Percentiles rank a stretch among this genome's conserved stretches.
Conservation (phyloP, 169 alveolate genomes). For the Plasmodium reichenowi region DNA sequence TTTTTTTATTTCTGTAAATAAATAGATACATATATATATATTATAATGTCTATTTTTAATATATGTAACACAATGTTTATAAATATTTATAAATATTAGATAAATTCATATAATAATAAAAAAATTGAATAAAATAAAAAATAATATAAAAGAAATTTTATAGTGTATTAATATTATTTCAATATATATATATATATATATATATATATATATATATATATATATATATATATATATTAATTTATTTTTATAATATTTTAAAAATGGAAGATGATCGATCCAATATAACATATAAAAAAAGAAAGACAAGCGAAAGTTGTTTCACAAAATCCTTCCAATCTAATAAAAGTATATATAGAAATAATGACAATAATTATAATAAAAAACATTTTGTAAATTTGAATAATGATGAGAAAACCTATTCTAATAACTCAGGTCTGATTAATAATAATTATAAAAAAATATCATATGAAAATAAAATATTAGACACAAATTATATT, state of each 20-base stretch:
- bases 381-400: slow-evolving; percentile 2
- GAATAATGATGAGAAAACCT: background rate
- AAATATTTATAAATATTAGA: too few species aligned
- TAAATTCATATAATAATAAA: too few species aligned
- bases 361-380: background rate
- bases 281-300: slow-evolving; percentile 22
- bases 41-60: too few species aligned
- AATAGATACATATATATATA: too few species aligned
- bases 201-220: too few species aligned
- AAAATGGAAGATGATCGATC: slow-evolving; percentile 36
- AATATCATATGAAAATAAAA: background rate
- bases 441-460: background rate
- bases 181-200: too few species aligned
- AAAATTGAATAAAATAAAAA: too few species aligned
- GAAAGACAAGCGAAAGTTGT: slow-evolving; percentile 17
- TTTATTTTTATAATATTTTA: background rate
- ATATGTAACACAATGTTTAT: too few species aligned
- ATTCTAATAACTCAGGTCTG: background rate
- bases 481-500: background rate
- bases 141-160: too few species aligned
- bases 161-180: too few species aligned
- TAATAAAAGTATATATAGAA: background rate
- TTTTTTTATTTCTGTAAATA: too few species aligned
- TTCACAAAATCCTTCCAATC: background rate
- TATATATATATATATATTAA: too few species aligned